Evolutionary conservation across 1,284 basidiomycete genomes (phyloP).

Genomic region (Rhodotorula sp.): DNA sequence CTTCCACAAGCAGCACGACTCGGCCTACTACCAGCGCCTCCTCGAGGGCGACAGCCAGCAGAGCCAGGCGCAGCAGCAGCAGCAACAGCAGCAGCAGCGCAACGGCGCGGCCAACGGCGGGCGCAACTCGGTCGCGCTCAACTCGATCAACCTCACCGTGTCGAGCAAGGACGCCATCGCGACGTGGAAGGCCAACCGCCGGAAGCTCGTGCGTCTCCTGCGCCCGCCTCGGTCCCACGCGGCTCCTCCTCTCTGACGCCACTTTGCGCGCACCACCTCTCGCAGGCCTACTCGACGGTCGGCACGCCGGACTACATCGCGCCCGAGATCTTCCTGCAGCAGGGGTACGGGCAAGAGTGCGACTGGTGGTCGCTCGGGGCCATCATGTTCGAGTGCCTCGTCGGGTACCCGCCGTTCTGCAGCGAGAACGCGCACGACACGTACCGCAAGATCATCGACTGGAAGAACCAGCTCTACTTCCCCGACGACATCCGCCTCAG

Average conservation of each 20-base stretch:
- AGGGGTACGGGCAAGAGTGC: slow-evolving; percentile 91
- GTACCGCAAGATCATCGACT: slow-evolving; percentile 97
- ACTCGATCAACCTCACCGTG: slow-evolving; percentile 92
- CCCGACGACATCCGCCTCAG: slow-evolving; percentile 95
- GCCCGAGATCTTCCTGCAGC: slow-evolving; percentile 95
- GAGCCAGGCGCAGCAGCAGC: neutral
- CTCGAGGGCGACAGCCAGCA: slow-evolving; percentile 61
- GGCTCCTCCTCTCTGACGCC: neutral
- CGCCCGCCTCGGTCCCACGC: too few species aligned
- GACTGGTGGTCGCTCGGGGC: slow-evolving; percentile 60
- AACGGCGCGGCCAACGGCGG: slow-evolving; percentile 18
- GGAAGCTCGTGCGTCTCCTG: slow-evolving; percentile 72
- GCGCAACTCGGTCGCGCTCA: slow-evolving; percentile 91
- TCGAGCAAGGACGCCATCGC: slow-evolving; percentile 89
- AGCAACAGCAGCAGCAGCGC: neutral
- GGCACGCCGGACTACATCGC: slow-evolving; percentile 99
- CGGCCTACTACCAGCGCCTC: slow-evolving; percentile 89
- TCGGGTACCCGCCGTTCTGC: slow-evolving; percentile 57
- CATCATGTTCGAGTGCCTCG: slow-evolving; percentile 98
- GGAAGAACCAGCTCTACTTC: slow-evolving; percentile 86
- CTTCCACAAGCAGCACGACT: slow-evolving; percentile 92
- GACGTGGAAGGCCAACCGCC: slow-evolving; percentile 97
- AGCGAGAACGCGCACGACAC: slow-evolving; percentile 91
- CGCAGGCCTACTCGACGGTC: slow-evolving; percentile 92
- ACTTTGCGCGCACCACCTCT: neutral